phyloP scores from a whole-genome alignment of 805 yeast genomes.

The Kuraishia ogatae region DNA sequence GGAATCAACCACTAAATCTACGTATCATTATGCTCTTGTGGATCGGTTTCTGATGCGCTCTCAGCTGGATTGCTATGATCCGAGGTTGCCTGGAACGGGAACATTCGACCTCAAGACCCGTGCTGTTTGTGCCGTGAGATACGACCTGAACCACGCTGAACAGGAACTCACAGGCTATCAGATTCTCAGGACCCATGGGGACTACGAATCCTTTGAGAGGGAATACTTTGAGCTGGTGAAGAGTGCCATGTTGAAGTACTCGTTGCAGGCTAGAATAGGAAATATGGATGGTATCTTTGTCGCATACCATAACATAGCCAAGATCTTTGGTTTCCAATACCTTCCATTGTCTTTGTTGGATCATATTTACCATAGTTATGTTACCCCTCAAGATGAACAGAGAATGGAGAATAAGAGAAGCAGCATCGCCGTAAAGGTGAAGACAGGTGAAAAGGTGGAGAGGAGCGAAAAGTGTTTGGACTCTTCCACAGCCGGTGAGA shows the following conservation, averaged over 20 bases:
- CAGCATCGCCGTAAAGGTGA: neutral
- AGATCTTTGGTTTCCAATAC: constrained; percentile 87
- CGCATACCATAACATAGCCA: constrained; percentile 78
- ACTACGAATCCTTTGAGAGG: constrained; percentile 71
- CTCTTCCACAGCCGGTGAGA: constrained; percentile 9
- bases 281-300: constrained; percentile 94
- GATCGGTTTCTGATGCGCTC: constrained; percentile 78
- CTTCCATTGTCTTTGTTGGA: constrained; percentile 71
- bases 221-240: constrained; percentile 71
- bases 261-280: constrained; percentile 89
- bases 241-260: constrained; percentile 74
- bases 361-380: constrained; percentile 38
- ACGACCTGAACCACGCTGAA: constrained; percentile 55
- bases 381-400: constrained; percentile 1
- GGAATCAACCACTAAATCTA: constrained; percentile 7
- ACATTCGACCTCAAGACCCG: constrained; percentile 88
- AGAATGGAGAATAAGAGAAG: constrained; percentile 3
- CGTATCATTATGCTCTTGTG: constrained; percentile 64
- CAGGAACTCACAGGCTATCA: constrained; percentile 49
- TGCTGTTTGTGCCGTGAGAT: constrained; percentile 80
- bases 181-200: constrained; percentile 52
- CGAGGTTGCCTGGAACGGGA: constrained; percentile 79
- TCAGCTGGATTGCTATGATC: constrained; percentile 79
- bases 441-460: too few species aligned
- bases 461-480: too few species aligned